Percentiles rank a stretch among this genome's conserved stretches.
Evolutionary conservation across 495 filamentous ascomycete genomes (phyloP).

Genomic region (Talaromyces adpressus): DNA sequence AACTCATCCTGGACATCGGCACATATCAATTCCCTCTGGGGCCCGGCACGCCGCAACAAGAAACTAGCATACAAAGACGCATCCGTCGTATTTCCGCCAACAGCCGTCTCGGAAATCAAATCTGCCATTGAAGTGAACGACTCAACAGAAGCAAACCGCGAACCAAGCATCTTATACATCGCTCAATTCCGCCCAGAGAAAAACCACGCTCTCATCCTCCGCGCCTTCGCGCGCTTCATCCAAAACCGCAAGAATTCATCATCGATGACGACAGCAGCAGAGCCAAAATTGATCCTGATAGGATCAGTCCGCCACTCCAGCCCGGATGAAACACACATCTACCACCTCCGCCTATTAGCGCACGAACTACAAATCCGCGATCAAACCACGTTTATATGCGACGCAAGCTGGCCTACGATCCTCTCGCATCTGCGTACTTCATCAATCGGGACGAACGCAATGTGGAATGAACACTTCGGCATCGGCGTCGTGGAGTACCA

Average conservation of each 20-base stretch:
- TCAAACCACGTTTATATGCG: constrained; percentile 75
- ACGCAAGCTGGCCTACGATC: constrained; percentile 82
- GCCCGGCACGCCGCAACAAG: constrained; percentile 38
- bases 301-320: constrained; percentile 77
- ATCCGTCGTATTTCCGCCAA: constrained; percentile 81
- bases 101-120: constrained; percentile 77
- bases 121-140: constrained; percentile 59
- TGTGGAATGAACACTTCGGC: constrained; percentile 99
- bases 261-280: constrained; percentile 12
- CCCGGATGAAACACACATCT: constrained; percentile 79
- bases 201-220: constrained; percentile 79
- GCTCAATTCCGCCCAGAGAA: constrained; percentile 97
- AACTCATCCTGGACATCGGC: constrained; percentile 90
- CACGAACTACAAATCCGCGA: constrained; percentile 84
- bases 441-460: constrained; percentile 86
- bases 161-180: constrained; percentile 76
- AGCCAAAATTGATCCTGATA: constrained; percentile 64
- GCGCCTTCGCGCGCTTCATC: constrained; percentile 72
- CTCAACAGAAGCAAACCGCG: constrained; percentile 57
- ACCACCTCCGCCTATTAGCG: constrained; percentile 79
- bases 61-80: constrained; percentile 23
- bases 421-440: constrained; percentile 64
- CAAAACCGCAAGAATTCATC: constrained; percentile 38
- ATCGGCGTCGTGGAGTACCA: constrained; percentile 99
- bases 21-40: constrained; percentile 81